Evolutionary conservation across 805 yeast species (phyloP).

Genomic region (Ogataea pilisensis): DNA sequence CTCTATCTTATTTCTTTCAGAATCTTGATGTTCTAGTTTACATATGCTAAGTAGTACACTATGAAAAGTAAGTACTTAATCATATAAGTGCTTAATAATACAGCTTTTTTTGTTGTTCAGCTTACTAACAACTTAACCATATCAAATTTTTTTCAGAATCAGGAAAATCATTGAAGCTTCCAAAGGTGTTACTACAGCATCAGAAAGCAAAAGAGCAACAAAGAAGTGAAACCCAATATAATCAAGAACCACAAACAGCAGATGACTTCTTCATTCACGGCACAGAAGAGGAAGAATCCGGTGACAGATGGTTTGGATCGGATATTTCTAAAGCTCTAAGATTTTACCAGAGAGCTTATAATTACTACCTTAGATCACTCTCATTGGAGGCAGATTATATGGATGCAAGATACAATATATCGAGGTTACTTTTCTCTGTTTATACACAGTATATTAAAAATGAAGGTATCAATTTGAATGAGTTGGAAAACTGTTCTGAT

Average conservation of each 20-base stretch:
- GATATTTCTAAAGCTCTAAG: slow-evolving; percentile 62
- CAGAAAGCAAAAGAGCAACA: slow-evolving; percentile 5
- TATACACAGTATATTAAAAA: slow-evolving; percentile 46
- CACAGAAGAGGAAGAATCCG: slow-evolving; percentile 63
- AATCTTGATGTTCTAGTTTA: too few relatives aligned
- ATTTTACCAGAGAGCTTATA: slow-evolving; percentile 57
- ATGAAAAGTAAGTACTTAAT: background rate
- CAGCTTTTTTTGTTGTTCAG: too few relatives aligned
- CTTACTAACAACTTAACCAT: too few relatives aligned
- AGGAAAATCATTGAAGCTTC: slow-evolving; percentile 12
- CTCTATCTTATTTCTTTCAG: too few relatives aligned
- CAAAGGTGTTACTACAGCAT: slow-evolving; percentile 10
- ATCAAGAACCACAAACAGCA: slow-evolving; percentile 35
- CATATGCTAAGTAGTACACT: background rate
- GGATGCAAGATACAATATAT: slow-evolving; percentile 57
- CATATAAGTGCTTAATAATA: too few relatives aligned
- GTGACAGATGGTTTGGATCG: slow-evolving; percentile 68
- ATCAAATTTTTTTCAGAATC: slow-evolving; percentile 6
- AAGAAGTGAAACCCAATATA: slow-evolving; percentile 1
- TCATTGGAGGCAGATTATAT: slow-evolving; percentile 18
- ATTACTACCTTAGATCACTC: slow-evolving; percentile 38
- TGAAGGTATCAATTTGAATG: slow-evolving; percentile 39
- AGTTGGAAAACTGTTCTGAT: slow-evolving; percentile 31
- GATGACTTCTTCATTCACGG: slow-evolving; percentile 57
- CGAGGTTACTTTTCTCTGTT: slow-evolving; percentile 56